phyloP scores from a whole-genome alignment of 805 yeast species.

The Naumovozyma baii region DNA sequence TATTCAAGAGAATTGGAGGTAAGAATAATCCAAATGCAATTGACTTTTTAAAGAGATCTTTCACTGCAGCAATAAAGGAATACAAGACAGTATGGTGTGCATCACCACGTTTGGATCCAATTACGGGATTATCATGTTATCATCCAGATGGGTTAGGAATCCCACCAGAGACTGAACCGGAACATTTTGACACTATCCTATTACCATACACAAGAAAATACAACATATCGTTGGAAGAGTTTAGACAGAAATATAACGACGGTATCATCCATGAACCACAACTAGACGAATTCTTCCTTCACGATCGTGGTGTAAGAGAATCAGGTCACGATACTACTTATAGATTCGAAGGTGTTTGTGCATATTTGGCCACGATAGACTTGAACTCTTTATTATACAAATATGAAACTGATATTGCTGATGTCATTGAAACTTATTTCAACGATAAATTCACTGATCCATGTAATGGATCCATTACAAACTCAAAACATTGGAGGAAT shows the following conservation, averaged over 20 bases:
- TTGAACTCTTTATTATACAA: conserved; percentile 77
- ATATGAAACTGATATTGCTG: conserved; percentile 79
- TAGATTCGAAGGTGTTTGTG: conserved; percentile 82
- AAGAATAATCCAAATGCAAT: conserved; percentile 40
- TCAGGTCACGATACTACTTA: conserved; percentile 94
- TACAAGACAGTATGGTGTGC: conserved; percentile 73
- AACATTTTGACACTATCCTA: conserved; percentile 71
- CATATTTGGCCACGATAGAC: conserved; percentile 83
- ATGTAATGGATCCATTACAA: conserved; percentile 35
- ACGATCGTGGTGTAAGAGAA: conserved; percentile 92
- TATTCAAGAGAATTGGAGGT: conserved; percentile 50
- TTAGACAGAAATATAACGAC: conserved; percentile 58
- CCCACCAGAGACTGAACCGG: conserved; percentile 92
- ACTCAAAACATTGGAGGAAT: conserved; percentile 51
- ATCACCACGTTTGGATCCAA: conserved; percentile 60
- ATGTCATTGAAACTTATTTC: conserved; percentile 47
- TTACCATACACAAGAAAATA: conserved; percentile 60
- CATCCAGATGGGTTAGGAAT: conserved; percentile 88
- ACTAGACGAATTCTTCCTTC: conserved; percentile 80
- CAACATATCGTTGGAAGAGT: conserved; percentile 47
- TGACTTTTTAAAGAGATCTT: conserved; percentile 55
- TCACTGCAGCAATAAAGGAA: conserved; percentile 76
- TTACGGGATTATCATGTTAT: conserved; percentile 76
- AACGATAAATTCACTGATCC: conserved; percentile 36
- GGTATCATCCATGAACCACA: conserved; percentile 61